Base-by-base conservation (phyloP, 352 stramenopile genomes). In the Phytophthora citricola region DNA sequence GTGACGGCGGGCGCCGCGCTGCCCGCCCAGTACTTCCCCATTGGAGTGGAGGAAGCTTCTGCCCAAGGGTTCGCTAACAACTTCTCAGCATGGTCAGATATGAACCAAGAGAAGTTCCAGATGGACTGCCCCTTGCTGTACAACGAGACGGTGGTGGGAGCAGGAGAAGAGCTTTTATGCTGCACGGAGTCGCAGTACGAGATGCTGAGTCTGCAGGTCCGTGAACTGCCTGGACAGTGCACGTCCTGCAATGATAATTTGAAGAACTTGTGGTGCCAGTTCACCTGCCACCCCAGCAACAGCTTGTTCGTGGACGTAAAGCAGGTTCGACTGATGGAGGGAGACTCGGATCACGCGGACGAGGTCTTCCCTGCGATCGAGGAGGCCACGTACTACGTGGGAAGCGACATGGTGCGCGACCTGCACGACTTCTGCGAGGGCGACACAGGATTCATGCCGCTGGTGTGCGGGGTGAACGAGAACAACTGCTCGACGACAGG, bases 151-250 rank as follows among this genome's bases (percentile, higher is more conserved):
- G 69, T 92, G 39, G 41, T 52, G 29, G 67, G 69, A 31, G 64
- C 78, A 43, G 73, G 65, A 17, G 39, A 89, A 38, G 76, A 92
- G 40, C 74, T 85, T 14, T 45, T 94, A 11, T 94, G 87, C 68
- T 94, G 87, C 66, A 93, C 87, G 0, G 85, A 94, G 60, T 73
- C 57, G n/a, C 85, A 94, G 63, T 94, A 92, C 52, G 63, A 76
- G 43, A 72, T 58, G 7, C 63, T 94, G 36, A 81, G 85, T 54
- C 76, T 68, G 9, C 81, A 92, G 47, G 66, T 92, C 32, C 76
- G 77, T n/a, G 54, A 87, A 69, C 71, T 93, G 34, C 71, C 71
- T 2, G 81, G 76, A 5, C 67, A 84, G 24, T 93, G 87, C 60
- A 75, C 83, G 17, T 75, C 83, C 10, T 94, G 85, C 63, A 89